These are phyloP conservation scores for Chondrus crispus DNA, from an alignment of 23 red algal species.

Conservation along the genomic window DNA sequence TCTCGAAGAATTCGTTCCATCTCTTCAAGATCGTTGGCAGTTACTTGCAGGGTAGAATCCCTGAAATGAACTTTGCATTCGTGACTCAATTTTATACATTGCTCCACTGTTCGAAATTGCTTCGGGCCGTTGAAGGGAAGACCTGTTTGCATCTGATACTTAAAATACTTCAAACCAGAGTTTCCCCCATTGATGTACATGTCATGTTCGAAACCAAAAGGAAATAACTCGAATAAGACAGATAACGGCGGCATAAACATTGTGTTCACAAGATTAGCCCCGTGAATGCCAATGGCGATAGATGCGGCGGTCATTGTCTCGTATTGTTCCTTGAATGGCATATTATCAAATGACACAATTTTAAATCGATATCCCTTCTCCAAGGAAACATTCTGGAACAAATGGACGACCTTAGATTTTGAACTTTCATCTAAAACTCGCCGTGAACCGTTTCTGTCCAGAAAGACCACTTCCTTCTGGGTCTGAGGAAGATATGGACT, in stretches of 20 bases:
- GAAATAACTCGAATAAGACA: constrained; percentile 87
- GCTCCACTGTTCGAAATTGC: constrained; percentile 33
- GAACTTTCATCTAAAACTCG: constrained; percentile 42
- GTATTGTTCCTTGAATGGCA: constrained; percentile 60
- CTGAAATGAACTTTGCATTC: constrained; percentile 76
- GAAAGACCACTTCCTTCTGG: constrained; percentile 47
- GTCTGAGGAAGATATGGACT: background rate
- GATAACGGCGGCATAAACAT: constrained; percentile 81
- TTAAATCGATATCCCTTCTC: constrained; percentile 62
- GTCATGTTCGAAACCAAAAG: constrained; percentile 73
- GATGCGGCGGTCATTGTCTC: constrained; percentile 39
- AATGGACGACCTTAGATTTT: constrained; percentile 28
- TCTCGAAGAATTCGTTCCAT: constrained; percentile 15
- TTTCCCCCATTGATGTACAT: constrained; percentile 90
- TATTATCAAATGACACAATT: constrained; percentile 48
- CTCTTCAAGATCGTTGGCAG: constrained; percentile 40
- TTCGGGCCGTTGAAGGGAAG: constrained; percentile 9
- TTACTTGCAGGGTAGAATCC: constrained; percentile 49
- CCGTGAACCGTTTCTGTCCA: constrained; percentile 67
- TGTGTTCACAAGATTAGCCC: constrained; percentile 83
- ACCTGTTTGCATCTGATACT: constrained; percentile 63
- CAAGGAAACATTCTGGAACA: constrained; percentile 19
- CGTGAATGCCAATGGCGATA: constrained; percentile 88
- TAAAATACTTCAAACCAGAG: constrained; percentile 73
- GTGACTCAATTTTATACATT: constrained; percentile 52